These are phyloP conservation scores for Pseudogymnoascus sp. DNA, from an alignment of 2,329 filamentous ascomycete genomes.

Conservation along the genomic window DNA sequence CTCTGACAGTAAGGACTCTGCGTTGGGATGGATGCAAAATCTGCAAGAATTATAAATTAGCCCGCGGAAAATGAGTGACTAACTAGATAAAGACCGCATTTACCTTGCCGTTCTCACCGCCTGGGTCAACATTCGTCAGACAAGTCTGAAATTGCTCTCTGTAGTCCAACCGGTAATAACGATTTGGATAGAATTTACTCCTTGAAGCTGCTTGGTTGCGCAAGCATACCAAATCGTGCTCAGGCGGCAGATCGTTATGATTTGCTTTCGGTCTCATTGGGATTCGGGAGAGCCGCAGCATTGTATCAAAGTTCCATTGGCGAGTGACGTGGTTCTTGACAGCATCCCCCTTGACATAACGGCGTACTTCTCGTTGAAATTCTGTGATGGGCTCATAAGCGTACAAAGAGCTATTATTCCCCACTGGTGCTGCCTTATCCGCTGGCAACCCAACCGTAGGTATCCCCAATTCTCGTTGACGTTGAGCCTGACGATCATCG, in stretches of 20 bases:
- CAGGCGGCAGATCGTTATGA: not conserved
- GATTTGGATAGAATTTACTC: not conserved
- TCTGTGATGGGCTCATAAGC: not conserved
- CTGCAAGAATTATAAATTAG: conserved; percentile 8
- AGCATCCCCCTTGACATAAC: not conserved
- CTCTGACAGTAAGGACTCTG: conserved; percentile 14
- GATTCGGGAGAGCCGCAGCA: not conserved
- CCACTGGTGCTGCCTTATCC: not conserved
- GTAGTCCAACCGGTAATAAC: not conserved
- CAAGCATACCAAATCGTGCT: not conserved
- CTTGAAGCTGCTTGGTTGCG: not conserved
- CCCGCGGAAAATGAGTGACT: not conserved
- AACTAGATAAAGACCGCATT: not conserved
- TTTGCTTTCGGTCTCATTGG: conserved; percentile 2
- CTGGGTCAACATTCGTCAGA: not conserved
- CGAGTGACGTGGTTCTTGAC: not conserved
- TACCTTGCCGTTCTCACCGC: conserved; percentile 17
- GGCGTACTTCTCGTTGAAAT: conserved; percentile 2
- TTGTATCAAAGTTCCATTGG: not conserved
- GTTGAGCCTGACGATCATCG: not conserved
- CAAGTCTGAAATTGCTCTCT: not conserved
- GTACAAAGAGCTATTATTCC: not conserved
- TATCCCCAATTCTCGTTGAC: not conserved
- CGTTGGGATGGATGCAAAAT: conserved; percentile 16
- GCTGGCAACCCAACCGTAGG: not conserved